Evolutionary conservation across 2,329 filamentous ascomycete species (phyloP).

Genomic region (Triangularia verruculosa): DNA sequence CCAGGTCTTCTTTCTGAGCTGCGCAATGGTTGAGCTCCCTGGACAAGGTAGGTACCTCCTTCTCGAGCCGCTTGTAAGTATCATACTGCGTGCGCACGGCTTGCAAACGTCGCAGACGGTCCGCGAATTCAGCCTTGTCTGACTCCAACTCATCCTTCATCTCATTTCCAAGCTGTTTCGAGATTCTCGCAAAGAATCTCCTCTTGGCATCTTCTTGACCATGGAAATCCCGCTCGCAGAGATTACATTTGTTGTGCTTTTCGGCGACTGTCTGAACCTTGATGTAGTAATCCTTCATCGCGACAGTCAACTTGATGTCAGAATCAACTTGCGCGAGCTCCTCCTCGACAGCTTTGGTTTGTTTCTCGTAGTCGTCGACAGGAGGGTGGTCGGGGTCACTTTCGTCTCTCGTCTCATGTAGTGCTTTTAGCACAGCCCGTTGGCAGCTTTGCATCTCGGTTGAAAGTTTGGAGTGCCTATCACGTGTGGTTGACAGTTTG

Average conservation of each 20-base stretch:
- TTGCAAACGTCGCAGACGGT: constrained; percentile 57
- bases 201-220: constrained; percentile 58
- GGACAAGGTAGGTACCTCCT: constrained; percentile 68
- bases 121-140: constrained; percentile 57
- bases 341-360: constrained; percentile 48
- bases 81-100: constrained; percentile 68
- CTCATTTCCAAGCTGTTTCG: constrained; percentile 59
- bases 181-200: constrained; percentile 65
- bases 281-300: constrained; percentile 68
- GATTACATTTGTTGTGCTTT: constrained; percentile 68
- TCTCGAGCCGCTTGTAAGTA: constrained; percentile 65
- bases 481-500: constrained; percentile 62
- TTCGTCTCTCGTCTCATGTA: constrained; percentile 42
- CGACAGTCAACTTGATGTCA: constrained; percentile 66
- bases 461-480: constrained; percentile 62
- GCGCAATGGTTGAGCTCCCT: constrained; percentile 55
- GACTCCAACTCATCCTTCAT: constrained; percentile 54
- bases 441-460: constrained; percentile 62
- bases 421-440: constrained; percentile 49
- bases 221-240: constrained; percentile 70
- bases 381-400: constrained; percentile 28
- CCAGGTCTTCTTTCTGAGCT: constrained; percentile 56
- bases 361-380: constrained; percentile 54
- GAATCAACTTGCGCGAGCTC: constrained; percentile 61
- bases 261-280: constrained; percentile 65